phyloP scores from a whole-genome alignment of 2,329 filamentous ascomycete genomes.

The Endothia cerciana region DNA sequence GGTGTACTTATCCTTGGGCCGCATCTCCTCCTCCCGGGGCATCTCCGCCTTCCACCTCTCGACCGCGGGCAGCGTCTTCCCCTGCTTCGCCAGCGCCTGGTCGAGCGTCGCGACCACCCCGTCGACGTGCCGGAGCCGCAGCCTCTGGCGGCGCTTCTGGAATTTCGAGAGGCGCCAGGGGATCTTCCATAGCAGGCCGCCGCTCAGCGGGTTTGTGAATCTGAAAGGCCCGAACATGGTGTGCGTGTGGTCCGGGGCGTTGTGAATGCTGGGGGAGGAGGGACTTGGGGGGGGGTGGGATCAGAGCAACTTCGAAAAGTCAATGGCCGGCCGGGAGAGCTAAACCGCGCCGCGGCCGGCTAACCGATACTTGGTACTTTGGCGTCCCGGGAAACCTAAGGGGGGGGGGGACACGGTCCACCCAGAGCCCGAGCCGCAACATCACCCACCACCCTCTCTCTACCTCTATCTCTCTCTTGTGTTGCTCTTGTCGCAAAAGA shows the following conservation, averaged over 20 bases:
- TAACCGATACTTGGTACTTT: background rate
- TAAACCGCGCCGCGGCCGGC: background rate
- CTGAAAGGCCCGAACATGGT: constrained; percentile 85
- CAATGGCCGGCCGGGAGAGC: background rate
- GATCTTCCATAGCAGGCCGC: constrained; percentile 93
- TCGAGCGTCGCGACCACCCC: constrained; percentile 83
- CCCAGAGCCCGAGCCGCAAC: background rate
- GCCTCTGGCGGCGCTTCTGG: constrained; percentile 86
- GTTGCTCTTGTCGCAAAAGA: background rate
- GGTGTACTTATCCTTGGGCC: constrained; percentile 95
- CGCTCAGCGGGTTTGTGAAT: constrained; percentile 73
- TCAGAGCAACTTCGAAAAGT: background rate
- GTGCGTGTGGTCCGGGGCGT: constrained; percentile 20
- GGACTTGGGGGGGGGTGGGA: background rate
- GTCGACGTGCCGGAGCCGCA: constrained; percentile 84
- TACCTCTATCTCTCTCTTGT: background rate
- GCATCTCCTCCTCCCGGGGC: constrained; percentile 94
- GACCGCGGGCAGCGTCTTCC: constrained; percentile 74
- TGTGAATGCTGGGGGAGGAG: background rate
- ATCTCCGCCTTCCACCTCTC: constrained; percentile 94
- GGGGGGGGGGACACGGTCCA: constrained; percentile 1
- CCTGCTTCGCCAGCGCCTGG: constrained; percentile 73
- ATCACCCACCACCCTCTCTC: background rate
- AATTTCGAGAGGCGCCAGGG: constrained; percentile 93
- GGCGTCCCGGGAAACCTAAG: background rate